A percentile compares a stretch with the other conserved stretches of the same genome.
Evolutionary conservation across 2,329 filamentous ascomycete species (phyloP).

Genomic region (Sclerotinia subarctica): DNA sequence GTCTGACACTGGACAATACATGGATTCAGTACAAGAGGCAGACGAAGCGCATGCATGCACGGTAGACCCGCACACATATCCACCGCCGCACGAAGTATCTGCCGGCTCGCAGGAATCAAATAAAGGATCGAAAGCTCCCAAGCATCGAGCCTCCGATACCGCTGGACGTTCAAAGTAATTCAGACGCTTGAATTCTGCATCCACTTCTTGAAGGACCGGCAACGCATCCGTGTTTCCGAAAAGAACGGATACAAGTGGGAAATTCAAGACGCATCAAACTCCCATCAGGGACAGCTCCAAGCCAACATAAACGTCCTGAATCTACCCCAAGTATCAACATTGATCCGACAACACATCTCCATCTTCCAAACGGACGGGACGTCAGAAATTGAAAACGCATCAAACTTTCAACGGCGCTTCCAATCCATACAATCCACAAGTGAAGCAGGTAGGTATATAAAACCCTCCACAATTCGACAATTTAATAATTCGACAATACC

Average conservation of each 20-base stretch:
- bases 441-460: not conserved
- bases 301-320: too few species aligned
- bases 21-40: not conserved
- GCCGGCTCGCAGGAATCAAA: not conserved
- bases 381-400: not conserved
- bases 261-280: not conserved
- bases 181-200: too few species aligned
- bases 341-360: too few species aligned
- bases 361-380: too few species aligned
- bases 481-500: too few species aligned
- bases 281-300: not conserved
- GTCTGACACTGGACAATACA: not conserved
- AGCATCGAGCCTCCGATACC: not conserved
- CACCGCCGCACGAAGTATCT: too few species aligned
- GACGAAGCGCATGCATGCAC: not conserved
- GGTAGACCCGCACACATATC: not conserved
- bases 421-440: not conserved
- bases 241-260: too few species aligned
- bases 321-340: too few species aligned
- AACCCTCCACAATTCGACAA: not conserved
- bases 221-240: too few species aligned
- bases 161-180: not conserved
- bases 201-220: too few species aligned
- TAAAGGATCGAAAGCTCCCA: not conserved
- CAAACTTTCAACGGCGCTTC: not conserved